phyloP scores from a whole-genome alignment of 1,139 yeast species.

The Sugiyamaella xylanicola region DNA sequence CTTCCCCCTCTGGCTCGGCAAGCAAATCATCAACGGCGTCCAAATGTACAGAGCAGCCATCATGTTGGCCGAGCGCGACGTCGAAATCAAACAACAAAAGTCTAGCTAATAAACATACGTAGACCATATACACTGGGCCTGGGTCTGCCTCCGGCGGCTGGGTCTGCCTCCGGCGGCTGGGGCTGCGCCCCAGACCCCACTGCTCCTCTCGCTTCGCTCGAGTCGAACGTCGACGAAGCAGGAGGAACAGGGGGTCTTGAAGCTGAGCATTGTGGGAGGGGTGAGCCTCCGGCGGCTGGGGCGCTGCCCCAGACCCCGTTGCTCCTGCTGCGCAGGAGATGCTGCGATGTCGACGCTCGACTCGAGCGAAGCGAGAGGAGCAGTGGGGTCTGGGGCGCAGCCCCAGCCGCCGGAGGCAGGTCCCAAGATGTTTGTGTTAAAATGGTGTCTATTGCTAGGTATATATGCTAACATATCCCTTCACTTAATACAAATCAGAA shows the following conservation, averaged over 20 bases:
- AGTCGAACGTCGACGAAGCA: background rate
- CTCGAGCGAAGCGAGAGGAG: background rate
- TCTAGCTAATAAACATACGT: conserved; percentile 5
- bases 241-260: background rate
- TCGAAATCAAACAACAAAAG: conserved; percentile 52
- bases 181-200: background rate
- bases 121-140: background rate
- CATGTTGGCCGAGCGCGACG: conserved; percentile 78
- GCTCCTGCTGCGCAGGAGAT: too few relatives aligned
- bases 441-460: conserved; percentile 5
- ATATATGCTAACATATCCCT: conserved; percentile 14
- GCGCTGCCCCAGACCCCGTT: too few relatives aligned
- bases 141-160: background rate
- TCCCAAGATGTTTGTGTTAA: background rate
- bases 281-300: too few relatives aligned
- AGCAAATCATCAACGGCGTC: conserved; percentile 86
- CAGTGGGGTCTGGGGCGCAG: conserved; percentile 8
- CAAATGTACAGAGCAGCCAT: conserved; percentile 87
- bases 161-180: background rate
- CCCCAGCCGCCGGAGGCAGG: conserved; percentile 18
- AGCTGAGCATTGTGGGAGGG: too few relatives aligned
- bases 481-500: conserved; percentile 33
- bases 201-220: background rate
- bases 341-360: too few relatives aligned
- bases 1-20: conserved; percentile 86